Conservation (phyloP, 2,329 filamentous ascomycete species). For the Phaeosphaeria sp. region DNA sequence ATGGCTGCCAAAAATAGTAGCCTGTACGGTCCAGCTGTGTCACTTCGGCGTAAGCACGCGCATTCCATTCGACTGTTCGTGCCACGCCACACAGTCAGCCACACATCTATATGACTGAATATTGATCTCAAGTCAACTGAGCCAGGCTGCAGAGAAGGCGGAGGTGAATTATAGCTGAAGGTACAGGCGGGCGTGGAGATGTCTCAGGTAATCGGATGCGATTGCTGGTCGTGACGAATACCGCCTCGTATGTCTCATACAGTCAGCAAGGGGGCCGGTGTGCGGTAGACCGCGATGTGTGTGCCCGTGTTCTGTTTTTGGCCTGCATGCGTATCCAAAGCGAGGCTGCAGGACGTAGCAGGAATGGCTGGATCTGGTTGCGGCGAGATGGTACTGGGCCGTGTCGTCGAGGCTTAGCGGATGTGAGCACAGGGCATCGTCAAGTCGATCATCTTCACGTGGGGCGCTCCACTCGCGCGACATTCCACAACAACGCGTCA, state of each 20-base stretch:
- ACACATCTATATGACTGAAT: not conserved
- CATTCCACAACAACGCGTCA: constrained; percentile 20
- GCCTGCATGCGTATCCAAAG: not conserved
- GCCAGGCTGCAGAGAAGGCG: not conserved
- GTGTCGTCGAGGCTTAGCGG: not conserved
- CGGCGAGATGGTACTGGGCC: not conserved
- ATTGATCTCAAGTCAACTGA: not conserved
- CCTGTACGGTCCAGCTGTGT: constrained; percentile 11
- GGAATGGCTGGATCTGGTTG: not conserved
- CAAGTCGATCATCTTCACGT: constrained; percentile 10
- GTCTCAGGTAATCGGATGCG: not conserved
- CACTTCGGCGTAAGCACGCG: constrained; percentile 16
- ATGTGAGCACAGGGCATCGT: not conserved
- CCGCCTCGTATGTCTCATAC: not conserved
- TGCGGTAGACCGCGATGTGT: not conserved
- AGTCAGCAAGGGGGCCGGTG: not conserved
- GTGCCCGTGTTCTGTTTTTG: not conserved
- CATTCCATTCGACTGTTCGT: not conserved
- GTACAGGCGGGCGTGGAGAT: not conserved
- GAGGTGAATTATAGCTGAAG: not conserved
- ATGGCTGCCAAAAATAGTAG: constrained; percentile 23
- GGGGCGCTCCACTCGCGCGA: constrained; percentile 8
- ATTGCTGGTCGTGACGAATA: constrained; percentile 1
- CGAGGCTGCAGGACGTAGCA: not conserved
- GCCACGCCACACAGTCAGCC: constrained; percentile 1